A percentile compares a stretch with the other conserved stretches of the same genome.
Conservation (phyloP, 768 basidiomycete genomes). For the Lactifluus volemus region DNA sequence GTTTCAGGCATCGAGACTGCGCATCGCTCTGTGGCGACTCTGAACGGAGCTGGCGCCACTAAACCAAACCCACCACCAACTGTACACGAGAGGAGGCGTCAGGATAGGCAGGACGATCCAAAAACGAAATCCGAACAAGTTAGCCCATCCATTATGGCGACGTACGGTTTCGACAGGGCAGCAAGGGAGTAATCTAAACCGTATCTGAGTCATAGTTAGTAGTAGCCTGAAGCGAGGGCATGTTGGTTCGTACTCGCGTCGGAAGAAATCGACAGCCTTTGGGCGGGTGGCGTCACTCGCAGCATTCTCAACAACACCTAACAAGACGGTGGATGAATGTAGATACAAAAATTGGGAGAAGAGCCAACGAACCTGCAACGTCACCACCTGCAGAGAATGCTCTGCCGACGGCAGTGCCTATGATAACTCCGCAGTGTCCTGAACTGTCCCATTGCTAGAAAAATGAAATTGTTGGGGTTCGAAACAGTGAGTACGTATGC, state of each 20-base stretch:
- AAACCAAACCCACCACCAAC: slow-evolving; percentile 97
- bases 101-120: background rate
- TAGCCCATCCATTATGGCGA: slow-evolving; percentile 82
- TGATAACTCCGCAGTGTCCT: slow-evolving; percentile 60
- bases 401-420: slow-evolving; percentile 60
- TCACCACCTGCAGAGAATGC: slow-evolving; percentile 96
- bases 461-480: background rate
- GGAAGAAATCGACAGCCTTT: slow-evolving; percentile 80
- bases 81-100: slow-evolving; percentile 25
- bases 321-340: background rate
- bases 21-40: slow-evolving; percentile 91
- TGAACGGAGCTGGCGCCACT: slow-evolving; percentile 72
- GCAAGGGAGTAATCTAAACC: slow-evolving; percentile 71
- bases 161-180: slow-evolving; percentile 75
- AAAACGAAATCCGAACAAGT: slow-evolving; percentile 56
- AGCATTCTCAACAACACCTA: slow-evolving; percentile 52
- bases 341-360: background rate
- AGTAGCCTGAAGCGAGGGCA: background rate
- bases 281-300: slow-evolving; percentile 41
- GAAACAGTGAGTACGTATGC: background rate
- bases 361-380: slow-evolving; percentile 57
- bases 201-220: slow-evolving; percentile 41
- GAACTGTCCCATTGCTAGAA: slow-evolving; percentile 66
- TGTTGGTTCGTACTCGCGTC: slow-evolving; percentile 55
- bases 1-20: slow-evolving; percentile 95